Evolutionary conservation across 805 yeast species (phyloP), one percentile per base, ranked within the genome.

Genomic region (Candida taoyuanica): DNA sequence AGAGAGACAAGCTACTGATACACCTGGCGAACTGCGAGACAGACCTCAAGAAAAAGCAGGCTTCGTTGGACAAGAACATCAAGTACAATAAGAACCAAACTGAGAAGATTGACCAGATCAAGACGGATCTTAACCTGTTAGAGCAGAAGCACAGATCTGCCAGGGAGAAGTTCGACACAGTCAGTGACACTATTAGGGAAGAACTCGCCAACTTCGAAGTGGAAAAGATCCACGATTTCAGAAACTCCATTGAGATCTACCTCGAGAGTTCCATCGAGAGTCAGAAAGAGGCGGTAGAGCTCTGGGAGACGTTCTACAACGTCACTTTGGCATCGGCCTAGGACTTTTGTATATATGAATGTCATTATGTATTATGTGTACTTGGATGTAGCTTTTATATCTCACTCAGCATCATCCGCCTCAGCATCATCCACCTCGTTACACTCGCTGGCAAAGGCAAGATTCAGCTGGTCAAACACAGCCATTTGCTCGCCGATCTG

Each of bases 251-350:
- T 36, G 98, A 93, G 61, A 81, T 91, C 11, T 89, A 80, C 53
- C 73, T 94, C 56, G 98, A 93, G 60, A 78, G 93, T 36, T 75
- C 93, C 17, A 84, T 89, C 38, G 98, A 93, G 62, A 73, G 88
- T 23, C 98, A 93, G 62, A 93, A 93, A 63, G 96, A 88, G 58
- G 78, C 83, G 23, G 85, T 85, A 42, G 94, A 85, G 55, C 59
- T 81, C n/a, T 85, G 91, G 86, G 93, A 85, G 58, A 78, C 88
- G 0, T 93, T 91, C 56, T 88, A 87, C 55, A 85, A 81, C 35
- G 66, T 60, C n/a, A 55, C 60, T 27, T 46, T 65, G 32, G 48
- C 55, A 21, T 18, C 40, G 5, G 29, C 26, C 17, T 36, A 29
- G 33, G 35, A 19, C 17, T 20, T 15, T 17, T 12, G 4, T 34